Conservation (phyloP, 148 eudicot genomes). For the Rhododendron simsii region DNA sequence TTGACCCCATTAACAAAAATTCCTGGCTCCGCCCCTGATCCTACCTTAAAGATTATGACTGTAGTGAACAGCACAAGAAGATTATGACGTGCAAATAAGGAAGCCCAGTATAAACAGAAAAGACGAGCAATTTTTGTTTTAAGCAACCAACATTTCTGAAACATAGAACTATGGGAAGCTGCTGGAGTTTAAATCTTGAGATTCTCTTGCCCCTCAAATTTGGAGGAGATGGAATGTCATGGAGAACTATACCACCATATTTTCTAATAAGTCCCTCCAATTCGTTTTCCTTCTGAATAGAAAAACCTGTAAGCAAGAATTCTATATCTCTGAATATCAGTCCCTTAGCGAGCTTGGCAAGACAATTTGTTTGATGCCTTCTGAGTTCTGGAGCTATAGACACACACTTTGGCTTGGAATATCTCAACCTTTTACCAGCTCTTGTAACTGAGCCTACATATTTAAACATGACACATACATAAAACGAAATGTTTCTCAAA, state of each 20-base stretch:
- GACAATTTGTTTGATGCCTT: slow-evolving; percentile 35
- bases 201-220: too few relatives aligned
- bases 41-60: too few relatives aligned
- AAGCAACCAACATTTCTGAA: too few relatives aligned
- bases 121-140: too few relatives aligned
- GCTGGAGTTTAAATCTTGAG: too few relatives aligned
- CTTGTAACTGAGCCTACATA: slow-evolving; percentile 31
- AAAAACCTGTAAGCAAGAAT: slow-evolving; percentile 57
- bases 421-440: slow-evolving; percentile 27
- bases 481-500: not conserved
- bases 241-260: slow-evolving; percentile 73
- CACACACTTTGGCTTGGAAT: slow-evolving; percentile 22
- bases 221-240: slow-evolving; percentile 54
- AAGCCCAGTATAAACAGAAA: too few relatives aligned
- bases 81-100: too few relatives aligned
- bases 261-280: slow-evolving; percentile 54
- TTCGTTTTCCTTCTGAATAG: slow-evolving; percentile 58
- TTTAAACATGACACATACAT: slow-evolving; percentile 5
- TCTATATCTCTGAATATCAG: slow-evolving; percentile 54
- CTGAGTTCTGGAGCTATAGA: slow-evolving; percentile 40
- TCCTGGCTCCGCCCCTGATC: too few relatives aligned
- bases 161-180: too few relatives aligned
- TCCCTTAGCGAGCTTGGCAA: slow-evolving; percentile 34
- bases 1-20: too few relatives aligned
- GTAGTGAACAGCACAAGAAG: too few relatives aligned